Evolutionary conservation across 495 filamentous ascomycete genomes (phyloP).

Genomic region (Penicillium canariense): DNA sequence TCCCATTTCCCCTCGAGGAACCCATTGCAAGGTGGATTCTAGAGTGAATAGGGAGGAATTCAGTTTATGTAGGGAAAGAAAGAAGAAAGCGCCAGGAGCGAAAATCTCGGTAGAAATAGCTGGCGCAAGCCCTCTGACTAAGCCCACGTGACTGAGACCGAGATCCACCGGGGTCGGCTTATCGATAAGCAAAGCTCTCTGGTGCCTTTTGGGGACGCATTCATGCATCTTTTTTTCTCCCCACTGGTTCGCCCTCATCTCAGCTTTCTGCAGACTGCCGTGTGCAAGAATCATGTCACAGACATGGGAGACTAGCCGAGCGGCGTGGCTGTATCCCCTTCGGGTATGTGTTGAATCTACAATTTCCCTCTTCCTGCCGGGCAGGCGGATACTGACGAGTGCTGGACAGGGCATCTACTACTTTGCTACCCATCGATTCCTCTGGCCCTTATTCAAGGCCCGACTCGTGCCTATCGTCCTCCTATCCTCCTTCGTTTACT

Average conservation of each 20-base stretch:
- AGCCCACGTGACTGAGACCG: slow-evolving; percentile 14
- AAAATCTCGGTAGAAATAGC: slow-evolving; percentile 25
- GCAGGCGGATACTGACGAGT: not conserved
- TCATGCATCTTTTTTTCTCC: too few species aligned
- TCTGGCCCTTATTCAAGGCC: slow-evolving; percentile 60
- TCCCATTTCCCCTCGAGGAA: slow-evolving; percentile 50
- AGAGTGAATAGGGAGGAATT: slow-evolving; percentile 51
- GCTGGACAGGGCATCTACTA: slow-evolving; percentile 55
- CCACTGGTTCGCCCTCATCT: not conserved
- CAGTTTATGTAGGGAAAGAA: slow-evolving; percentile 43
- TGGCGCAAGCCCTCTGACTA: not conserved
- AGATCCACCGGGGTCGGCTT: slow-evolving; percentile 22
- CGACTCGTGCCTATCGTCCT: slow-evolving; percentile 59
- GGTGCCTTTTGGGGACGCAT: slow-evolving; percentile 1
- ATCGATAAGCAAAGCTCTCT: slow-evolving; percentile 42
- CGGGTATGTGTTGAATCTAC: slow-evolving; percentile 35
- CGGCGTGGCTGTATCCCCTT: slow-evolving; percentile 56
- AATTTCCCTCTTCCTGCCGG: not conserved
- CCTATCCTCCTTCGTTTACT: slow-evolving; percentile 58
- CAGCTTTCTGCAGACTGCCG: not conserved
- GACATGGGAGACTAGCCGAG: slow-evolving; percentile 31
- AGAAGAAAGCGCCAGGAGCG: slow-evolving; percentile 27
- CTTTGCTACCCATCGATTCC: slow-evolving; percentile 57
- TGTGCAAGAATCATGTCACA: slow-evolving; percentile 17
- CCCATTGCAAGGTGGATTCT: slow-evolving; percentile 41